Base-by-base conservation (phyloP, 352 stramenopile species). In the Peronospora belbahrii region DNA sequence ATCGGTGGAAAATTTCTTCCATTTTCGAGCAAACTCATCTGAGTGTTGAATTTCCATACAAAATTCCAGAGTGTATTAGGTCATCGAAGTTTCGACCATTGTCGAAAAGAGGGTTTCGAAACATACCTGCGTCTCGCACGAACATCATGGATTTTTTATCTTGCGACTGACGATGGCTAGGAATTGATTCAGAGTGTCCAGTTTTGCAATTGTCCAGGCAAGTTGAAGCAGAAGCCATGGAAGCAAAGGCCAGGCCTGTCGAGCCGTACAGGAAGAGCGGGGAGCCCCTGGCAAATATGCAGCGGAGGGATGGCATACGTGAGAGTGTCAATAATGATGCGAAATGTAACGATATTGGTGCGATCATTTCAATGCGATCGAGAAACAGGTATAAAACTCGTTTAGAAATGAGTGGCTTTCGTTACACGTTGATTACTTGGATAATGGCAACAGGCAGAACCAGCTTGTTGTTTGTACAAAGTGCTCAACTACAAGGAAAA, bases 1-100 rank as follows among this genome's bases (percentile, higher is more conserved):
- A 30, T 86, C 76, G 20, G 59, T 72, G 13, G 64, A 61, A 39
- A 91, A 86, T 36, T 85, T 86, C 41, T 84, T 82, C 68, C 72
- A 83, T 48, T 91, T 91, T 32, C 59, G 46, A 11, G 79, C 70
- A 42, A 91, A 88, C 25, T 43, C 64, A 27, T 85, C 79, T 85
- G 42, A 8, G 10, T 31, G 8, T 31, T 6, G 1, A 7, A 27
- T 27, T 27, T 7, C 6, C 23, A 7, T 27, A 27, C 23, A 27
- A 27, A 9, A 9, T 27, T 27, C 23, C n/a, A n/a, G n/a, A n/a
- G n/a, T n/a, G n/a, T n/a, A n/a, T n/a, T 6, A 27, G 4, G 3
- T 27, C 27, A 31, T 14, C 13, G 11, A 28, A 31, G 8, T 45
- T 25, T 39, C 36, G 27, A 30, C 9, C 30, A 23, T 14, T n/a